Percentiles rank a stretch among this genome's conserved stretches.
Evolutionary conservation across 2,329 filamentous ascomycete genomes (phyloP).

Genomic region (Cladosporium austrohemisphaericum): DNA sequence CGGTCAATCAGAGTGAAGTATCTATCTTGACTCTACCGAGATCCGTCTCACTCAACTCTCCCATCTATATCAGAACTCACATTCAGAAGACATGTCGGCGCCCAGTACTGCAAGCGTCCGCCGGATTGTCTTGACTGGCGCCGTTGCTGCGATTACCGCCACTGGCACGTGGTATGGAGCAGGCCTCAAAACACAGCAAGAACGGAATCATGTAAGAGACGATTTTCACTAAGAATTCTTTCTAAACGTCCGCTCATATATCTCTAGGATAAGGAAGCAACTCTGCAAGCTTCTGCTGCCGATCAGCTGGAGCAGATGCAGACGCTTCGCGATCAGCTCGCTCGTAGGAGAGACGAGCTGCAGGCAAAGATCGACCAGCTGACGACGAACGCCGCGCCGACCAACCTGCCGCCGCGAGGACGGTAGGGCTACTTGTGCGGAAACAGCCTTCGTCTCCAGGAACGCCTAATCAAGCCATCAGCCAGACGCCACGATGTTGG

Average conservation of each 20-base stretch:
- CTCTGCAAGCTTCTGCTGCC: constrained; percentile 49
- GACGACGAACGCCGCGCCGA: background rate
- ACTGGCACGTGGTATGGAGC: constrained; percentile 59
- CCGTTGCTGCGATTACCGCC: constrained; percentile 54
- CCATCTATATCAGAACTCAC: too few species aligned
- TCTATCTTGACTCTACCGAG: too few species aligned
- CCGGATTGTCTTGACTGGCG: constrained; percentile 52
- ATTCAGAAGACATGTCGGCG: constrained; percentile 25
- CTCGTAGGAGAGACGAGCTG: constrained; percentile 50
- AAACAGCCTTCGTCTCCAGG: background rate
- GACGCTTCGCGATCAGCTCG: constrained; percentile 46
- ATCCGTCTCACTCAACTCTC: too few species aligned
- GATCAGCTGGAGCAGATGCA: constrained; percentile 56
- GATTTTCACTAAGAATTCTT: background rate
- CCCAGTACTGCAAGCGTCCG: constrained; percentile 34
- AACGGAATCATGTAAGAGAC: constrained; percentile 47
- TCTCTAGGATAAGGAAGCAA: constrained; percentile 36
- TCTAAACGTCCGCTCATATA: background rate
- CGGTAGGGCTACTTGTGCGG: constrained; percentile 4
- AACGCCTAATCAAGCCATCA: background rate
- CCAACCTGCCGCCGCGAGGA: constrained; percentile 6
- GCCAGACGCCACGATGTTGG: background rate
- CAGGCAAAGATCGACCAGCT: constrained; percentile 54
- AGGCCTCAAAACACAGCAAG: constrained; percentile 52
- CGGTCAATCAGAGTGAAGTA: too few species aligned